phyloP scores from a whole-genome alignment of 768 basidiomycete genomes.

The Grammothele lineata region DNA sequence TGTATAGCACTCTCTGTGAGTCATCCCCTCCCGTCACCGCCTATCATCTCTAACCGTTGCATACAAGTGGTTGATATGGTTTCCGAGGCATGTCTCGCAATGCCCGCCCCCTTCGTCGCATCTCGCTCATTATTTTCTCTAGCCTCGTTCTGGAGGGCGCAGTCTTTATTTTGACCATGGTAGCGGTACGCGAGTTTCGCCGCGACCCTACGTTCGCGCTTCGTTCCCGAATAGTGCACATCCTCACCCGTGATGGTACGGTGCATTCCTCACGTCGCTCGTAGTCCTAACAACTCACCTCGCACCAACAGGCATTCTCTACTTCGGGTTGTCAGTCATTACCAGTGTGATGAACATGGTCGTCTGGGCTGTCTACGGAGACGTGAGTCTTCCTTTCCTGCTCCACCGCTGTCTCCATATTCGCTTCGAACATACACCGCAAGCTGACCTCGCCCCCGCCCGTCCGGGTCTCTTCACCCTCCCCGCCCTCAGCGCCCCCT shows the following conservation, averaged over 20 bases:
- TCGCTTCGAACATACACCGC: too few species aligned
- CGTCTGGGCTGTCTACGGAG: constrained; percentile 3
- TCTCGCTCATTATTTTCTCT: too few species aligned
- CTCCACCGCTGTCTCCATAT: too few species aligned
- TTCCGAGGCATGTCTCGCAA: constrained; percentile 6
- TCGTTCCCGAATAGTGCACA: constrained; percentile 1
- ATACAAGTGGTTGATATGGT: constrained; percentile 13
- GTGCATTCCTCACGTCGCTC: not conserved
- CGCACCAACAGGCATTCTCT: constrained; percentile 2
- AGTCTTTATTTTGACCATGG: constrained; percentile 10
- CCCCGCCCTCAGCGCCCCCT: constrained; percentile 7
- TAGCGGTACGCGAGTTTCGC: constrained; percentile 5
- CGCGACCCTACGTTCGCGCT: not conserved
- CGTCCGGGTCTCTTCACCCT: too few species aligned
- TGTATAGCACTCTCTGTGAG: too few species aligned
- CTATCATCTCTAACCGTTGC: too few species aligned
- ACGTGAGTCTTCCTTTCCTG: too few species aligned
- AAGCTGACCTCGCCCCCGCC: not conserved
- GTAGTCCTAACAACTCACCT: not conserved
- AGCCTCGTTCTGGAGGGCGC: constrained; percentile 11
- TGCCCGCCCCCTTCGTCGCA: too few species aligned
- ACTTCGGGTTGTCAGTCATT: constrained; percentile 10
- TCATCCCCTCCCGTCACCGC: too few species aligned
- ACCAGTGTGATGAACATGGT: constrained; percentile 11
- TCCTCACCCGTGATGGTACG: constrained; percentile 12